A percentile compares a stretch with the other conserved stretches of the same genome.
These are phyloP conservation scores for Kazachstania bromeliacearum DNA, from an alignment of 805 yeast genomes.

Conservation along the genomic window DNA sequence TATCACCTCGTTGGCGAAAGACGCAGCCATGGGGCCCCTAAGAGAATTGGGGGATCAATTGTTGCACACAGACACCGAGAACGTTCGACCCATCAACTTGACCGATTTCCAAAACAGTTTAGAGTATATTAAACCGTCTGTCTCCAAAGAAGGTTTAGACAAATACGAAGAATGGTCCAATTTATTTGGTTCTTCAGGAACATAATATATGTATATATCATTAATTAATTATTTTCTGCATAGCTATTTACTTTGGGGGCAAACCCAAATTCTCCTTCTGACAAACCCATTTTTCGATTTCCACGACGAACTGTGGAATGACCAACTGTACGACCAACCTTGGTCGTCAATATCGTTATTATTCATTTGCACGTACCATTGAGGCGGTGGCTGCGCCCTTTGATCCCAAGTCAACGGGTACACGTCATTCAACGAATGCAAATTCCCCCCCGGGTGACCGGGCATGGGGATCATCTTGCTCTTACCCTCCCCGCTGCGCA, in stretches of 20 bases:
- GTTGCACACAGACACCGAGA: constrained; percentile 55
- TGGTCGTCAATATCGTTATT: constrained; percentile 61
- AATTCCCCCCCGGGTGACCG: not conserved
- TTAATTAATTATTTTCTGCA: not conserved
- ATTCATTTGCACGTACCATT: constrained; percentile 67
- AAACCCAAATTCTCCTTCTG: constrained; percentile 58
- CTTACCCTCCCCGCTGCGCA: not conserved
- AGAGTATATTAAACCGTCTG: constrained; percentile 78
- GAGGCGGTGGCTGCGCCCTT: constrained; percentile 12
- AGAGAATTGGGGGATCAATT: constrained; percentile 82
- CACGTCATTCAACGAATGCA: constrained; percentile 9
- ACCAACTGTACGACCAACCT: constrained; percentile 69
- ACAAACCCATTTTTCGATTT: constrained; percentile 56
- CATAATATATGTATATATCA: constrained; percentile 27
- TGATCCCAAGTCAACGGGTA: constrained; percentile 13
- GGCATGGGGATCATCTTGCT: constrained; percentile 5
- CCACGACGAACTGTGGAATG: constrained; percentile 46
- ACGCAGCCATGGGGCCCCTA: constrained; percentile 96
- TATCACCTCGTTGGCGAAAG: constrained; percentile 86
- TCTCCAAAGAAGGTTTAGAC: constrained; percentile 66
- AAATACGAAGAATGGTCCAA: constrained; percentile 86
- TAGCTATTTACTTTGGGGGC: not conserved
- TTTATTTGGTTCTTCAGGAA: constrained; percentile 82
- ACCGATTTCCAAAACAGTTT: constrained; percentile 70
- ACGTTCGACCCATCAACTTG: constrained; percentile 65